phyloP scores from a whole-genome alignment of 768 basidiomycete species.

The Suillus bovinus region DNA sequence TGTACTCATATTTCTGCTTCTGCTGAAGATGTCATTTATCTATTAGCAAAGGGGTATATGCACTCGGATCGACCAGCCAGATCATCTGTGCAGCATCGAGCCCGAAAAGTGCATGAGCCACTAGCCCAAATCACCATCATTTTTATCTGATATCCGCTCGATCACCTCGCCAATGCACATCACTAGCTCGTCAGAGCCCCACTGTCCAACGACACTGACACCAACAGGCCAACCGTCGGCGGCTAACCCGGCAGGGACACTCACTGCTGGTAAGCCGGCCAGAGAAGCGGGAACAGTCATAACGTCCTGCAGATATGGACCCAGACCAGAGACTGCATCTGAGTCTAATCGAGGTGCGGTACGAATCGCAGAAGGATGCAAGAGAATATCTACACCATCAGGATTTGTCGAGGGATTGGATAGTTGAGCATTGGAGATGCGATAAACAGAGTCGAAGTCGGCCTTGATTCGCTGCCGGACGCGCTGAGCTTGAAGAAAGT shows the following conservation, averaged over 20 bases:
- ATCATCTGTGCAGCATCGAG: not conserved
- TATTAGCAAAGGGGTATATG: too few relatives aligned
- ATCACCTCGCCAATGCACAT: conserved; percentile 52
- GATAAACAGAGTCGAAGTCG: conserved; percentile 77
- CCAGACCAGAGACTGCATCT: conserved; percentile 32
- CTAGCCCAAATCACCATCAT: not conserved
- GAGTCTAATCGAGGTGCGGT: conserved; percentile 66
- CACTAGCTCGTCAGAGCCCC: conserved; percentile 74
- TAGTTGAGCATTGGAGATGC: conserved; percentile 48
- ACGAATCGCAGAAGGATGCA: conserved; percentile 88
- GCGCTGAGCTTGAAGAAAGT: conserved; percentile 89
- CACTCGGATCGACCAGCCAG: too few relatives aligned
- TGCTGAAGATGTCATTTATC: too few relatives aligned
- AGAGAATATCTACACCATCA: conserved; percentile 70
- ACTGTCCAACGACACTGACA: conserved; percentile 81
- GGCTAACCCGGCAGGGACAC: conserved; percentile 56
- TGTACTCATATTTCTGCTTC: too few relatives aligned
- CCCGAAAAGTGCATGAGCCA: not conserved
- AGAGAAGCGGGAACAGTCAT: conserved; percentile 91
- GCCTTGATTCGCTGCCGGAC: conserved; percentile 68
- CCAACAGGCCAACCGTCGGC: conserved; percentile 81
- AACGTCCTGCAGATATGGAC: conserved; percentile 86
- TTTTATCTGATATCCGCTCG: conserved; percentile 22
- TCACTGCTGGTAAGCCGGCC: conserved; percentile 84
- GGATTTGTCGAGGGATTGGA: not conserved